A percentile compares a stretch with the other conserved stretches of the same genome.
Conservation (phyloP, 805 yeast species). For the Metahyphopichia silvanorum region DNA sequence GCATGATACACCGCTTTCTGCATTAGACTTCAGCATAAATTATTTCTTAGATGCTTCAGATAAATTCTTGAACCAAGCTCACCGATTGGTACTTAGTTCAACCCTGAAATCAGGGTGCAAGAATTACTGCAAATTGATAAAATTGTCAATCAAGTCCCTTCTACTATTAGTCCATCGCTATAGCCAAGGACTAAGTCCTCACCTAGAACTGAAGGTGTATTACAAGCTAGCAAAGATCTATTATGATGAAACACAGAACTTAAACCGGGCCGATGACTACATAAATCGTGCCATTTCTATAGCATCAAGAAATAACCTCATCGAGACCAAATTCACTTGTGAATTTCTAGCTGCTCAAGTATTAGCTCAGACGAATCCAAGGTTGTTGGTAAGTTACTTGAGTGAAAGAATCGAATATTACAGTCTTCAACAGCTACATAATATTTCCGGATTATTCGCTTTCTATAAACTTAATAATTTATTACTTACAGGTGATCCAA, state of each 20-base stretch:
- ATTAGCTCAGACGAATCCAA: slow-evolving; percentile 22
- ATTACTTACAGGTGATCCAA: slow-evolving; percentile 20
- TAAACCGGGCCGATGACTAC: slow-evolving; percentile 39
- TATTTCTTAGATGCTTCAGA: slow-evolving; percentile 15
- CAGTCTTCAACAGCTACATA: slow-evolving; percentile 7
- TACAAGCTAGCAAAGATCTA: slow-evolving; percentile 35
- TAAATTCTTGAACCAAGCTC: slow-evolving; percentile 21
- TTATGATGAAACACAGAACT: slow-evolving; percentile 39
- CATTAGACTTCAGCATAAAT: neutral
- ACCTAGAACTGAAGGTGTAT: slow-evolving; percentile 27
- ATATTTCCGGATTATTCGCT: slow-evolving; percentile 23
- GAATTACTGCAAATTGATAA: slow-evolving; percentile 27
- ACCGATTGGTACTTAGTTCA: slow-evolving; percentile 11
- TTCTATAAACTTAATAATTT: slow-evolving; percentile 28
- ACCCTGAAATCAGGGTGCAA: slow-evolving; percentile 13
- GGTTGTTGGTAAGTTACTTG: slow-evolving; percentile 26
- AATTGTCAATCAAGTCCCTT: slow-evolving; percentile 35
- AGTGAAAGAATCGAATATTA: slow-evolving; percentile 19
- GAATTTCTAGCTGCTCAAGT: slow-evolving; percentile 38
- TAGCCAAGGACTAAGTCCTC: slow-evolving; percentile 22
- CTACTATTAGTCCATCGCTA: slow-evolving; percentile 29
- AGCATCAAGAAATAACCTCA: slow-evolving; percentile 22
- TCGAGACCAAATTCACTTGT: slow-evolving; percentile 19
- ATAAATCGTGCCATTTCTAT: slow-evolving; percentile 26
- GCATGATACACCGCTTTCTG: no score